Percentiles rank a stretch among this genome's conserved stretches.
phyloP scores from a whole-genome alignment of 2,329 filamentous ascomycete species.

The Penicillium fuscoglaucum region DNA sequence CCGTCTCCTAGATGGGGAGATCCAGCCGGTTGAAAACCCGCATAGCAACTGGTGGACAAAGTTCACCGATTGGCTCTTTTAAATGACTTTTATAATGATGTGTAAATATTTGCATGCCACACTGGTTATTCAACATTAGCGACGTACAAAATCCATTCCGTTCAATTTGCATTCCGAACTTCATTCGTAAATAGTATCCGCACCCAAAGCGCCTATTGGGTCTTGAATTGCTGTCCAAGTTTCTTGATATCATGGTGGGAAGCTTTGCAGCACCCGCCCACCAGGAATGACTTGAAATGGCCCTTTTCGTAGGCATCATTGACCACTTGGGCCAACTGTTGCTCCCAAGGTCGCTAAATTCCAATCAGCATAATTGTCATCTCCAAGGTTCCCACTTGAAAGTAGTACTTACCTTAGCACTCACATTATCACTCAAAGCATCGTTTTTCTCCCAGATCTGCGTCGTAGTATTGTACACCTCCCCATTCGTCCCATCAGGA shows the following conservation, averaged over 20 bases:
- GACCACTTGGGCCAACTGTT: slow-evolving; percentile 38
- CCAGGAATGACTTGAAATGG: slow-evolving; percentile 36
- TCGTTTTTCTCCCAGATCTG: slow-evolving; percentile 56
- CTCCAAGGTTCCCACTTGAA: not conserved
- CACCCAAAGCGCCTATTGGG: not conserved
- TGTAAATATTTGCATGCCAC: slow-evolving; percentile 24
- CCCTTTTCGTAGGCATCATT: slow-evolving; percentile 30
- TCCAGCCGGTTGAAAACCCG: slow-evolving; percentile 18
- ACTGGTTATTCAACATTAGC: slow-evolving; percentile 17
- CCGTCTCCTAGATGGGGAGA: slow-evolving; percentile 34
- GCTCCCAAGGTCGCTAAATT: slow-evolving; percentile 38
- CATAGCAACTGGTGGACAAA: slow-evolving; percentile 23
- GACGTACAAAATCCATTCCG: slow-evolving; percentile 1
- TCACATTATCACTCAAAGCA: slow-evolving; percentile 22
- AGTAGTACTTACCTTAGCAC: not conserved
- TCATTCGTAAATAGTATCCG: not conserved
- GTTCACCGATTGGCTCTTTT: slow-evolving; percentile 31
- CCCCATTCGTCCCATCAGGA: slow-evolving; percentile 68
- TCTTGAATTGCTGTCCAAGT: slow-evolving; percentile 26
- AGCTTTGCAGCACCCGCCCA: slow-evolving; percentile 51
- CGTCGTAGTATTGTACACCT: slow-evolving; percentile 65
- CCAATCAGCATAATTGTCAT: slow-evolving; percentile 14
- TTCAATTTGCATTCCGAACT: not conserved
- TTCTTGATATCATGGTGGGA: slow-evolving; percentile 39
- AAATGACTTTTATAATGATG: slow-evolving; percentile 11